A percentile compares a stretch with the other conserved stretches of the same genome.
Evolutionary conservation across 1,139 yeast species (phyloP).

Genomic region (Yamadazyma blattariae): DNA sequence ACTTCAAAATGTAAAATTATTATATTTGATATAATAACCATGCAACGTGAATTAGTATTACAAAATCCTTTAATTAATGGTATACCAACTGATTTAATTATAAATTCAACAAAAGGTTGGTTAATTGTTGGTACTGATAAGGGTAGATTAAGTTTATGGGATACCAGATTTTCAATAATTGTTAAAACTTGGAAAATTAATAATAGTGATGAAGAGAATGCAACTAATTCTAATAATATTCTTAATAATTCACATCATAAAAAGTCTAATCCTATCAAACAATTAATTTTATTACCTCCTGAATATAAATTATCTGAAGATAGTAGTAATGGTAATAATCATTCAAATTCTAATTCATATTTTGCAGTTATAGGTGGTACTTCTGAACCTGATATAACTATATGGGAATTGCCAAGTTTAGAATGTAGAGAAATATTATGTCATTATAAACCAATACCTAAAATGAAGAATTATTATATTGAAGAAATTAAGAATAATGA

Average conservation of each 20-base stretch:
- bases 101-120: slow-evolving; percentile 59
- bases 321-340: background rate
- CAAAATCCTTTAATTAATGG: slow-evolving; percentile 68
- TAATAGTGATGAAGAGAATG: slow-evolving; percentile 20
- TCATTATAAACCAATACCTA: slow-evolving; percentile 6
- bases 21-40: slow-evolving; percentile 57
- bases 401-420: slow-evolving; percentile 74
- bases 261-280: slow-evolving; percentile 11
- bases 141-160: slow-evolving; percentile 82
- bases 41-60: slow-evolving; percentile 44
- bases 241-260: too few relatives aligned
- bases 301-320: slow-evolving; percentile 5
- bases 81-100: slow-evolving; percentile 53
- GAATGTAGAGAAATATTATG: slow-evolving; percentile 57
- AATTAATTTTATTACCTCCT: slow-evolving; percentile 10
- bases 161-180: slow-evolving; percentile 61
- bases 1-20: slow-evolving; percentile 56
- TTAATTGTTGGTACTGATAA: slow-evolving; percentile 68
- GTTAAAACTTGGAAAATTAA: slow-evolving; percentile 63
- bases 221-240: too few relatives aligned
- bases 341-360: slow-evolving; percentile 14
- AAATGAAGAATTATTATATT: slow-evolving; percentile 9
- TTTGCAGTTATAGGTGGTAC: slow-evolving; percentile 46
- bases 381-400: slow-evolving; percentile 47
- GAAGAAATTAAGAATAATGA: slow-evolving; percentile 9